Percentiles rank a stretch among this genome's conserved stretches.
Evolutionary conservation across 176 grass and related monocot species (phyloP).

Genomic region (Eremochloa ophiuroides): DNA sequence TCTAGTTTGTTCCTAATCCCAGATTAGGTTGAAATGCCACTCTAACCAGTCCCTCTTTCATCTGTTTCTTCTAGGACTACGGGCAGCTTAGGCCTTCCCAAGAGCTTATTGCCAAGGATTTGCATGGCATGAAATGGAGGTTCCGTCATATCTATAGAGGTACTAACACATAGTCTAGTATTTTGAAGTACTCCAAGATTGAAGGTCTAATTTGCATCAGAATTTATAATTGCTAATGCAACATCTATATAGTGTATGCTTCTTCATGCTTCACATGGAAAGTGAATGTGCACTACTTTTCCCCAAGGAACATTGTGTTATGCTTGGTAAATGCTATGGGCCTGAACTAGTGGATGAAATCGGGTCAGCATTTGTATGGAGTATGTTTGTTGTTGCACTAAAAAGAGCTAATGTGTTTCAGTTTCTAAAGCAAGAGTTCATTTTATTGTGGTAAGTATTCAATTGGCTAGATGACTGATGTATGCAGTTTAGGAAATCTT

Average conservation of each 20-base stretch:
- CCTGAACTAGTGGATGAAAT: background rate
- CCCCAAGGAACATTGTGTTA: background rate
- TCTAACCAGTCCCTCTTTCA: slow-evolving; percentile 10
- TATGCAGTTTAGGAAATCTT: background rate
- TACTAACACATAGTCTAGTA: slow-evolving; percentile 11
- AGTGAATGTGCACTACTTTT: background rate
- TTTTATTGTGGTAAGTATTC: background rate
- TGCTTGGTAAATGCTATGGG: background rate
- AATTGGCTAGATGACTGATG: background rate
- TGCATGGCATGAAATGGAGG: slow-evolving; percentile 74
- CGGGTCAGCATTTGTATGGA: background rate
- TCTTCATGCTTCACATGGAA: background rate
- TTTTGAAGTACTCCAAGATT: background rate
- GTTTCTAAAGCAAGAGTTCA: background rate
- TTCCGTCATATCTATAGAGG: slow-evolving; percentile 99
- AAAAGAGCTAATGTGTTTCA: background rate
- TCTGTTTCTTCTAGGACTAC: slow-evolving; percentile 59
- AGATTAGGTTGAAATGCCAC: background rate
- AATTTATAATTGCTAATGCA: background rate
- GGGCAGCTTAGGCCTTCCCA: slow-evolving; percentile 84
- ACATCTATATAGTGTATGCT: background rate
- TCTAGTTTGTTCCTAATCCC: background rate
- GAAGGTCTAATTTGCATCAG: background rate
- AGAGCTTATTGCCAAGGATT: slow-evolving; percentile 81
- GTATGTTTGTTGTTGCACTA: background rate